Evolutionary conservation across 2,329 filamentous ascomycete species (phyloP).

Genomic region (Xylariaceae sp.): DNA sequence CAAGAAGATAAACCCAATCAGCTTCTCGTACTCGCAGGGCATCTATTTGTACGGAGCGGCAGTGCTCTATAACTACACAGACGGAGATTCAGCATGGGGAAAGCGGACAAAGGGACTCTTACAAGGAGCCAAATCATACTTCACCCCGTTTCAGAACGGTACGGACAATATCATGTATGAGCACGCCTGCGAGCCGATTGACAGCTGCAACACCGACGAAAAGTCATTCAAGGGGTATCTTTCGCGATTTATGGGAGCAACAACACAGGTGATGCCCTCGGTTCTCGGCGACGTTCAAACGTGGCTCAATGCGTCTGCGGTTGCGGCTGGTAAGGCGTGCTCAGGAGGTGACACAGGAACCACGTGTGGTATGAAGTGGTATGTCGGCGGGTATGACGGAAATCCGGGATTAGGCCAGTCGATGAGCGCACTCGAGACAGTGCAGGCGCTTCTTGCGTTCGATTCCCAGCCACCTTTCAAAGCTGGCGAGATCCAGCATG

Average conservation of each 20-base stretch:
- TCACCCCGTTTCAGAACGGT: constrained; percentile 47
- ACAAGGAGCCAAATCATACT: constrained; percentile 44
- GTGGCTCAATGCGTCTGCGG: constrained; percentile 48
- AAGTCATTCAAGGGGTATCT: constrained; percentile 66
- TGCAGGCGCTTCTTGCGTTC: constrained; percentile 54
- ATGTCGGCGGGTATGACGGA: constrained; percentile 52
- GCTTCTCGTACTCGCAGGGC: constrained; percentile 64
- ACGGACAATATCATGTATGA: constrained; percentile 60
- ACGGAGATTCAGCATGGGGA: constrained; percentile 48
- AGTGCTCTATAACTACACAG: constrained; percentile 58
- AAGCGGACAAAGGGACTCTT: constrained; percentile 51
- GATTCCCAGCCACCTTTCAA: constrained; percentile 42
- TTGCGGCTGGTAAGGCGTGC: constrained; percentile 54
- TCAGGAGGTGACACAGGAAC: constrained; percentile 50
- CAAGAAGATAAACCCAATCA: constrained; percentile 45
- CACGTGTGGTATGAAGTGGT: constrained; percentile 62
- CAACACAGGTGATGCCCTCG: constrained; percentile 53
- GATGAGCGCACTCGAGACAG: constrained; percentile 60
- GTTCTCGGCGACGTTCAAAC: constrained; percentile 44
- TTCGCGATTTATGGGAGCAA: constrained; percentile 59
- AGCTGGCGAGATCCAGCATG: constrained; percentile 44
- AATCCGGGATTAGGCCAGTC: constrained; percentile 56
- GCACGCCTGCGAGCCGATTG: constrained; percentile 57
- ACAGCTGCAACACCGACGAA: constrained; percentile 59
- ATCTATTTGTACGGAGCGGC: constrained; percentile 64